Evolutionary conservation across 2,329 filamentous ascomycete species (phyloP).

Genomic region (Monosporascus sp.): DNA sequence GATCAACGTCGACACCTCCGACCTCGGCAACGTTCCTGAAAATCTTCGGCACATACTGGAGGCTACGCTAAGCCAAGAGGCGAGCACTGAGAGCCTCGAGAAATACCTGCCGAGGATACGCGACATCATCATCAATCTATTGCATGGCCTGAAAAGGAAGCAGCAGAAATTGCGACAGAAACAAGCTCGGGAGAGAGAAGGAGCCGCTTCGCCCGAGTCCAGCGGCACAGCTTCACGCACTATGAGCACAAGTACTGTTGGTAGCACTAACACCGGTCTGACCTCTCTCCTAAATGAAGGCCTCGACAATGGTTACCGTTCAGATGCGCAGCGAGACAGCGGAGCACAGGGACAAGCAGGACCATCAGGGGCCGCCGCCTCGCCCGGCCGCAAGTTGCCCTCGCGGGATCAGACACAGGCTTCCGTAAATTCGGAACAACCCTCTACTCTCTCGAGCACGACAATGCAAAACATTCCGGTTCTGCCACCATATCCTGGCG

Average conservation of each 20-base stretch:
- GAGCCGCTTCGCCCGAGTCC: conserved; percentile 27
- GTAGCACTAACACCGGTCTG: conserved; percentile 51
- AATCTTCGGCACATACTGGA: conserved; percentile 85
- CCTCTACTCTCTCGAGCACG: conserved; percentile 64
- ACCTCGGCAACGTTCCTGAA: conserved; percentile 93
- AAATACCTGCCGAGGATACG: conserved; percentile 90
- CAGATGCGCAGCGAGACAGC: conserved; percentile 31
- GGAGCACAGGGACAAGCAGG: conserved; percentile 13
- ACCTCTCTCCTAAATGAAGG: conserved; percentile 57
- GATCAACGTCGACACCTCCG: conserved; percentile 91
- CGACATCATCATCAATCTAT: conserved; percentile 96
- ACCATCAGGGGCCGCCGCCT: conserved; percentile 28
- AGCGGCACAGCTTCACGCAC: conserved; percentile 39
- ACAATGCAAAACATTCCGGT: conserved; percentile 73
- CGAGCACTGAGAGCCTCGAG: conserved; percentile 87
- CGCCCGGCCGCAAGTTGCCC: conserved; percentile 43
- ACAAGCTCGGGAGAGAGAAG: conserved; percentile 52
- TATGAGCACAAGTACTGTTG: conserved; percentile 54
- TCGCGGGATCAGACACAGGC: conserved; percentile 46
- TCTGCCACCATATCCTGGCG: conserved; percentile 63
- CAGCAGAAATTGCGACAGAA: conserved; percentile 77
- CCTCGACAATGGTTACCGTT: conserved; percentile 46
- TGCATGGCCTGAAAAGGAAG: conserved; percentile 95
- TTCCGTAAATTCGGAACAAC: conserved; percentile 49
- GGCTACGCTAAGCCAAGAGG: conserved; percentile 93